phyloP scores from a whole-genome alignment of 495 filamentous ascomycete species.

The Aspergillus funiculosus region DNA sequence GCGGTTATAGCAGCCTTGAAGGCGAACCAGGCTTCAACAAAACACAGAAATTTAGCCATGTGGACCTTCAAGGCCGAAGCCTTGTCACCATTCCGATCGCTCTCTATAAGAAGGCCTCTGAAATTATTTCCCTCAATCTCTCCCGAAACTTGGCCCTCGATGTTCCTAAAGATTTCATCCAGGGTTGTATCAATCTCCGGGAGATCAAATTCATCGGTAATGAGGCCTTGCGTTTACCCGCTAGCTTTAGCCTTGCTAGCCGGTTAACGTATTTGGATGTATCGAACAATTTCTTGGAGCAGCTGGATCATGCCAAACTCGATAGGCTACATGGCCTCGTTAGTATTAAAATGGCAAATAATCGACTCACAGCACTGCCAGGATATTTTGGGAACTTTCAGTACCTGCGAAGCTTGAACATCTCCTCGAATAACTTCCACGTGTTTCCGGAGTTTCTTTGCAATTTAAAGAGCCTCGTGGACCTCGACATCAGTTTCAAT shows the following conservation, averaged over 20 bases:
- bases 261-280: conserved; percentile 84
- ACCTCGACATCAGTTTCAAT: conserved; percentile 97
- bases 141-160: conserved; percentile 88
- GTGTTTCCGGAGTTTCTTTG: conserved; percentile 81
- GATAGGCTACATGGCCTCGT: conserved; percentile 65
- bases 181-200: conserved; percentile 80
- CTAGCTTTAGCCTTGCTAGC: conserved; percentile 75
- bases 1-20: conserved; percentile 61
- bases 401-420: conserved; percentile 70
- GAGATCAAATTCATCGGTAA: conserved; percentile 94
- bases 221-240: conserved; percentile 79
- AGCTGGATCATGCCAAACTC: conserved; percentile 77
- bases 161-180: conserved; percentile 94
- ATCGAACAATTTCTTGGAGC: conserved; percentile 86
- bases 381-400: conserved; percentile 73
- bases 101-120: conserved; percentile 82
- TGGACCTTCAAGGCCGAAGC: conserved; percentile 87
- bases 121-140: conserved; percentile 92
- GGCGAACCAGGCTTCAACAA: conserved; percentile 75
- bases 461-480: conserved; percentile 72
- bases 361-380: conserved; percentile 71
- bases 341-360: conserved; percentile 90
- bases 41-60: conserved; percentile 83
- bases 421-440: conserved; percentile 87
- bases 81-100: conserved; percentile 91